These are phyloP conservation scores for Cladosporium cucumerinum DNA, from an alignment of 2,329 filamentous ascomycete genomes.

Conservation along the genomic window DNA sequence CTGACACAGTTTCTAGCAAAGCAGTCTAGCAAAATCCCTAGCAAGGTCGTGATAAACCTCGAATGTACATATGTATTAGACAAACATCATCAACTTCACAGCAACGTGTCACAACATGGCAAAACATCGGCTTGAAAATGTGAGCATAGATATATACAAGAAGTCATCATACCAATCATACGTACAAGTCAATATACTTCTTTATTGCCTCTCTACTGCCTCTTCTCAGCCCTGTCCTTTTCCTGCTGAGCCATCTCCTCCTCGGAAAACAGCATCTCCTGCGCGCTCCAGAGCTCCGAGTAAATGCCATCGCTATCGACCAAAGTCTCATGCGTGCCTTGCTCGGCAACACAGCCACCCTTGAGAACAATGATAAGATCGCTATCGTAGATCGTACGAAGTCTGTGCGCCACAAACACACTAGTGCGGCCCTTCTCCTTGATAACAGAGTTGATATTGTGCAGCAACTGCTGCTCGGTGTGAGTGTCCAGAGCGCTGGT, in stretches of 20 bases:
- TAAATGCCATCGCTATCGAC: conserved; percentile 79
- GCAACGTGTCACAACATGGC: not conserved
- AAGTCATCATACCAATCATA: not conserved
- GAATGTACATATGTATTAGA: not conserved
- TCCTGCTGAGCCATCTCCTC: conserved; percentile 25
- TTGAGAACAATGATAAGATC: conserved; percentile 87
- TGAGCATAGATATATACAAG: not conserved
- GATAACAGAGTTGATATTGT: conserved; percentile 89
- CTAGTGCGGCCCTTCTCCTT: conserved; percentile 85
- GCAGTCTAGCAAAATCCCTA: too few species aligned
- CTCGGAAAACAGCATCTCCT: conserved; percentile 39
- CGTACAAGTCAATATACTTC: not conserved
- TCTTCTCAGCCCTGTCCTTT: conserved; percentile 17
- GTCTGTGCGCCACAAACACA: conserved; percentile 88
- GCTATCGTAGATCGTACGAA: conserved; percentile 90
- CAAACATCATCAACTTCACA: not conserved
- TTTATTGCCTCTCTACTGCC: conserved; percentile 17
- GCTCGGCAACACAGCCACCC: conserved; percentile 80
- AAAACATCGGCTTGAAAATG: not conserved
- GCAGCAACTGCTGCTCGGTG: conserved; percentile 84
- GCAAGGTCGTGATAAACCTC: too few species aligned
- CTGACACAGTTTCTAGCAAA: too few species aligned
- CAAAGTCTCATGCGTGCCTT: conserved; percentile 80
- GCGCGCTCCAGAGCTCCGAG: conserved; percentile 76
- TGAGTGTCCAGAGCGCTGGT: conserved; percentile 90